phyloP scores from a whole-genome alignment of 139 green algal genomes.

The Dunaliella primolecta region DNA sequence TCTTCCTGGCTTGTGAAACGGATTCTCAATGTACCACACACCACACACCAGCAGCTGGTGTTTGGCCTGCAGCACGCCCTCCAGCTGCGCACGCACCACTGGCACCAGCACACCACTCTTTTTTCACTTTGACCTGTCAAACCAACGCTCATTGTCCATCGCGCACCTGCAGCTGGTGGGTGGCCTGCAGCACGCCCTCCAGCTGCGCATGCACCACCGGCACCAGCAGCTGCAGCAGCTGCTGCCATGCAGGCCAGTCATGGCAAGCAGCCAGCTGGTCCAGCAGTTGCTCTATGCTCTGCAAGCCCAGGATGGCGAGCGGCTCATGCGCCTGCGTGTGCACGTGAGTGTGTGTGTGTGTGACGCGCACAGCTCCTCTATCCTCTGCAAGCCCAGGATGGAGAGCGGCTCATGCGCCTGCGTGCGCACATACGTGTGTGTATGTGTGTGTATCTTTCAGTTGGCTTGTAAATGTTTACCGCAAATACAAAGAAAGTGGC shows the following conservation, averaged over 20 bases:
- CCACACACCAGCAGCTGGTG: background rate
- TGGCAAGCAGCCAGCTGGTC: background rate
- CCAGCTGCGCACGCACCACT: slow-evolving; percentile 2
- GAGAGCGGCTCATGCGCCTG: slow-evolving; percentile 21
- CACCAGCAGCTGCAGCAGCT: slow-evolving; percentile 15
- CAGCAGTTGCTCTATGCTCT: slow-evolving; percentile 19
- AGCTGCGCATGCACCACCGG: slow-evolving; percentile 3
- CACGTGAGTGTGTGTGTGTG: slow-evolving; percentile 7
- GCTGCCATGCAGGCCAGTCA: slow-evolving; percentile 4
- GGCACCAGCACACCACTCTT: too few species aligned
- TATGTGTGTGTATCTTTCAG: background rate
- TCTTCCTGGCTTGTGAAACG: too few species aligned
- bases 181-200: slow-evolving; percentile 6
- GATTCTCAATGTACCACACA: too few species aligned
- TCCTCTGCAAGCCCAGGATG: slow-evolving; percentile 18
- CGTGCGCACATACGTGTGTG: background rate
- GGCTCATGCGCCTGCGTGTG: slow-evolving; percentile 17
- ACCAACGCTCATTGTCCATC: too few species aligned
- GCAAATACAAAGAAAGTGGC: too few species aligned
- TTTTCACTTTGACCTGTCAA: too few species aligned
- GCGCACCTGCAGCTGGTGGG: slow-evolving; percentile 10
- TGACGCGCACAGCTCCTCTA: background rate
- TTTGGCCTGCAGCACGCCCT: background rate
- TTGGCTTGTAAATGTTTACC: background rate
- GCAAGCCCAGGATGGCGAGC: slow-evolving; percentile 15